phyloP scores from a whole-genome alignment of 1,284 basidiomycete species.

The Cutaneotrichosporon cyanovorans region DNA sequence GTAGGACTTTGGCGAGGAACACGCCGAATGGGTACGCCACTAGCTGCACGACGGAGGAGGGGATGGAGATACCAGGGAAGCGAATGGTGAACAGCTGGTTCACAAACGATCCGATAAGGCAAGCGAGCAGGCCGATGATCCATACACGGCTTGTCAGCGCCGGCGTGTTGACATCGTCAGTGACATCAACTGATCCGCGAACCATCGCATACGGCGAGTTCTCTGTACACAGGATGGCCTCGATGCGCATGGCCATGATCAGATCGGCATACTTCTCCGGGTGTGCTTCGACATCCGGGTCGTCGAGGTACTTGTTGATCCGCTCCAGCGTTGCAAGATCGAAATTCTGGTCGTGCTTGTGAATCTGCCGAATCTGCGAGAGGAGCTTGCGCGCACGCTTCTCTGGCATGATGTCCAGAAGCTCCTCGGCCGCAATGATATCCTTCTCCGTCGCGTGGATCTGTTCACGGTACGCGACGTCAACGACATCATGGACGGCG shows the following conservation, averaged over 20 bases:
- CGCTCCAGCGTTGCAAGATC: conserved; percentile 11
- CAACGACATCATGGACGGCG: no score
- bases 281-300: conserved; percentile 21
- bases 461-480: no score
- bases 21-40: conserved; percentile 27
- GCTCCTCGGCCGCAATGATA: no score
- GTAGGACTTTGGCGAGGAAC: conserved; percentile 13
- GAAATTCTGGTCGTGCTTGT: conserved; percentile 34
- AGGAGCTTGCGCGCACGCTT: no score
- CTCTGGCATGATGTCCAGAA: no score
- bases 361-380: conserved; percentile 18
- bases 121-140: conserved; percentile 54
- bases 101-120: conserved; percentile 56
- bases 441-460: no score
- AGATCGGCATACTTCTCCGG: conserved; percentile 23
- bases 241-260: conserved; percentile 29
- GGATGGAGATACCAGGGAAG: conserved; percentile 27
- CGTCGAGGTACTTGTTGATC: conserved; percentile 22
- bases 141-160: conserved; percentile 79
- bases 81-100: conserved; percentile 52
- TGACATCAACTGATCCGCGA: conserved; percentile 67
- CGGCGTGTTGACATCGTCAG: conserved; percentile 69
- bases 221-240: conserved; percentile 33
- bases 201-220: conserved; percentile 79
- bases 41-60: conserved; percentile 31